Conservation (phyloP, 164 flowering plant species). For the Platanus orientalis region DNA sequence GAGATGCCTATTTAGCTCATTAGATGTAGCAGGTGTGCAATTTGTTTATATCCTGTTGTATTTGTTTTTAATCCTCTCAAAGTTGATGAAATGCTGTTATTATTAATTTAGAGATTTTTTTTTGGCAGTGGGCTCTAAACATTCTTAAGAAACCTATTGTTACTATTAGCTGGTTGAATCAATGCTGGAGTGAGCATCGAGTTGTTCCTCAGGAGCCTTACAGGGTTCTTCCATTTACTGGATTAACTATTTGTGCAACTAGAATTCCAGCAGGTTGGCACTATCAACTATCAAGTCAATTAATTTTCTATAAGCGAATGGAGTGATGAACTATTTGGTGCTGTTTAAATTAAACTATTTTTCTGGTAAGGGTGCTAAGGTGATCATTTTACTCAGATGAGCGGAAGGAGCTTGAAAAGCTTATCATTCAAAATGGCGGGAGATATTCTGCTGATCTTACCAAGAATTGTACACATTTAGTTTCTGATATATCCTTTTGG, state of each 20-base stretch:
- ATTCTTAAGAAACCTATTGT: conserved; percentile 76
- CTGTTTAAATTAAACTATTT: conserved; percentile 12
- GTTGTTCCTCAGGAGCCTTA: conserved; percentile 80
- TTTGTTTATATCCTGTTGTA: background rate
- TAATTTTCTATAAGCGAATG: background rate
- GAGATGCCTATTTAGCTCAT: background rate
- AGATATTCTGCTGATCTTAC: conserved; percentile 85
- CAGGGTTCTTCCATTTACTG: conserved; percentile 81
- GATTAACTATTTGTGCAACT: conserved; percentile 73
- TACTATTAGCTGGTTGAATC: conserved; percentile 64
- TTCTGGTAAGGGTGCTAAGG: conserved; percentile 9
- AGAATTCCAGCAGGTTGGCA: conserved; percentile 68
- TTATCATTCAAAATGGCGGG: conserved; percentile 75
- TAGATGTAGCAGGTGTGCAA: background rate
- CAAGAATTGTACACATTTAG: conserved; percentile 80
- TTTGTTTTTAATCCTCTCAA: too few relatives aligned
- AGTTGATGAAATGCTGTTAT: too few relatives aligned
- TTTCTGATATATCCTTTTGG: conserved; percentile 89
- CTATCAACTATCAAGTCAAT: background rate
- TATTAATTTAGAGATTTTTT: conserved; percentile 1
- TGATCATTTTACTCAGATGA: conserved; percentile 51
- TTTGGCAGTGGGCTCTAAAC: conserved; percentile 77
- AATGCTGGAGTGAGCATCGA: conserved; percentile 95
- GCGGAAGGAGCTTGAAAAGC: conserved; percentile 72
- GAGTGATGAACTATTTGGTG: background rate